phyloP scores from a whole-genome alignment of 768 basidiomycete genomes.

The Dentipellis sp. region DNA sequence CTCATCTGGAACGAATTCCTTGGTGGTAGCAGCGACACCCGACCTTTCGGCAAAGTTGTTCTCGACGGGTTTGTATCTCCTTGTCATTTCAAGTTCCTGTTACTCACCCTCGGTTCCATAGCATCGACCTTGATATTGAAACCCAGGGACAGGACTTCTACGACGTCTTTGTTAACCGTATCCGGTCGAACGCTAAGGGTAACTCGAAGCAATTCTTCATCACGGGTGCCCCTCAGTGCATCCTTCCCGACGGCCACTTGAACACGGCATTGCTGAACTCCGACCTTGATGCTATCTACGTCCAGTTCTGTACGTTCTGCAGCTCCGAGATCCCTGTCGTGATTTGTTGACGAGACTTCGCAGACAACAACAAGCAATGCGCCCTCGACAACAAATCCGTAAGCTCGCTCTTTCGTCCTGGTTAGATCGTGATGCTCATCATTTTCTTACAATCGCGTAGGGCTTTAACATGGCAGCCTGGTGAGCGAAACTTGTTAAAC shows the following conservation, averaged over 20 bases:
- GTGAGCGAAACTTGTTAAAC: no score
- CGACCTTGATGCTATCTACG: constrained; percentile 28
- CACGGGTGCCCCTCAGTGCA: neutral
- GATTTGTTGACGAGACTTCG: no score
- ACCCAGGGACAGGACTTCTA: constrained; percentile 23
- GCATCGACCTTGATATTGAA: constrained; percentile 32
- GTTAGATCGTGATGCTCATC: no score
- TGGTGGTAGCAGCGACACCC: constrained; percentile 23
- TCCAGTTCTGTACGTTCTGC: constrained; percentile 36
- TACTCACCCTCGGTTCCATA: constrained; percentile 1
- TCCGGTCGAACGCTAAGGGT: constrained; percentile 24
- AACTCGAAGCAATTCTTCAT: constrained; percentile 23
- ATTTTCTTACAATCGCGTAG: no score
- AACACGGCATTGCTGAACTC: constrained; percentile 23
- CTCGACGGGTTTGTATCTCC: constrained; percentile 32
- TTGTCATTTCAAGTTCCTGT: neutral
- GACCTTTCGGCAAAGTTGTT: constrained; percentile 38
- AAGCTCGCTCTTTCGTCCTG: no score
- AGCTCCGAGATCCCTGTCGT: no score
- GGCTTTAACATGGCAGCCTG: no score
- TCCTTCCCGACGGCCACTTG: constrained; percentile 23
- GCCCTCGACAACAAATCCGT: no score
- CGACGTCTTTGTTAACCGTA: constrained; percentile 26
- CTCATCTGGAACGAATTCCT: neutral
- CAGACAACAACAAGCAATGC: no score